Base-by-base conservation (phyloP, 345 rosid species). In the Ceriops decandra region DNA sequence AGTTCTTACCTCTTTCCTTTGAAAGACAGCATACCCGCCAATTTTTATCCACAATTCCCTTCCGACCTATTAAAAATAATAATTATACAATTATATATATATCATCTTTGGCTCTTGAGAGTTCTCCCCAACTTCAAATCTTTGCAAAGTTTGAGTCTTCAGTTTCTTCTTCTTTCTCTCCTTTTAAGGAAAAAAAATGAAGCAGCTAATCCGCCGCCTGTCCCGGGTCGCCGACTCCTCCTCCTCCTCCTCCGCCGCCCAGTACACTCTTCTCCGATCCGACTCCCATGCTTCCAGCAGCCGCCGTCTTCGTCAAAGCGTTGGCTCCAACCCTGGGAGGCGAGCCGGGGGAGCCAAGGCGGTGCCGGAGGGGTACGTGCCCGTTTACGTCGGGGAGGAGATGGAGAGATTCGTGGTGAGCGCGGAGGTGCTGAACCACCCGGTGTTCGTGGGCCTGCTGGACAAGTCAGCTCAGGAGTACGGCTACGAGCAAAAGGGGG, bases 401-500 rank as follows among this genome's bases (percentile, higher is more conserved):
- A 88, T 88, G 96, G 96, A 90, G 80, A 79, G 95, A 80, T 95
- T 95, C 77, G 79, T 85, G 2, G 92, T 95, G 21, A 82, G 82
- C 76, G 96, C 99, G 0, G 96, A 89, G 88, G 74, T 95, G 30
- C 85, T 95, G 22, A 90, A 87, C 83, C 99, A 91, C 19, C 99
- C 99, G 61, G 81, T 86, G 21, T 88, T 95, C 68, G 72, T 86
- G 59, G 86, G 82, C 2, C 80, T 95, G 57, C 84, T 95, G 53
- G 85, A 91, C 74, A 77, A 82, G 70, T 91, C 99, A 21, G 99
- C 97, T 38, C 93, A 91, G 36, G 95, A 90, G 79, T 95, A 91
- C 60, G 99, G 99, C 1, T 95, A 90, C 83, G 95, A 90, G 59
- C 99, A 95, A 52, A 84, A 85, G 66, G 99, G 99, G 36, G 99